Percentiles rank a stretch among this genome's conserved stretches.
Conservation (phyloP, 1,284 basidiomycete genomes). For the Melampsora larici-populina region DNA sequence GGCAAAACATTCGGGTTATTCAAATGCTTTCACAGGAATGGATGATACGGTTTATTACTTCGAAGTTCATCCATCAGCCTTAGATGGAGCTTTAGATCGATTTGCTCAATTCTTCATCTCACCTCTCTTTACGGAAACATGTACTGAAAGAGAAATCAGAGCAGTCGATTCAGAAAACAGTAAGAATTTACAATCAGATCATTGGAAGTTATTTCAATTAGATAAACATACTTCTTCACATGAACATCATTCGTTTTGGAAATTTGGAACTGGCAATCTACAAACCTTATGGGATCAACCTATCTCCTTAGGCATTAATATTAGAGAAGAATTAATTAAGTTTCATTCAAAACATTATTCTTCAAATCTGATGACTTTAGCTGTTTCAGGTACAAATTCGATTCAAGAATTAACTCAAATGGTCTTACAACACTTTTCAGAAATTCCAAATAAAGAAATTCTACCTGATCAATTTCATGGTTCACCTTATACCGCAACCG, state of each 20-base stretch:
- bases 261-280: conserved; percentile 90
- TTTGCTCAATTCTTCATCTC: conserved; percentile 93
- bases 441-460: conserved; percentile 67
- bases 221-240: conserved; percentile 79
- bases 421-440: conserved; percentile 72
- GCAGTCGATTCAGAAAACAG: conserved; percentile 98
- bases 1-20: conserved; percentile 81
- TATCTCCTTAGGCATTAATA: conserved; percentile 68
- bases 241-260: conserved; percentile 77
- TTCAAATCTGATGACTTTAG: conserved; percentile 87
- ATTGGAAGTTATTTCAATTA: conserved; percentile 95
- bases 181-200: conserved; percentile 92
- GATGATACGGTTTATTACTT: conserved; percentile 93
- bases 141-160: conserved; percentile 89
- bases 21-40: conserved; percentile 91
- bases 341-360: conserved; percentile 95
- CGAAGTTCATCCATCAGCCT: conserved; percentile 78
- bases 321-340: conserved; percentile 81
- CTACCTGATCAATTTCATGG: conserved; percentile 67
- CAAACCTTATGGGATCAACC: conserved; percentile 70
- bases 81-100: conserved; percentile 78
- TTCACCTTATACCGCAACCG: conserved; percentile 61
- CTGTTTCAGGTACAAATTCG: conserved; percentile 82
- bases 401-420: conserved; percentile 71
- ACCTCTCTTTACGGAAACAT: conserved; percentile 83